Conservation (phyloP, 1,284 basidiomycete species). For the Moesziomyces sp. region DNA sequence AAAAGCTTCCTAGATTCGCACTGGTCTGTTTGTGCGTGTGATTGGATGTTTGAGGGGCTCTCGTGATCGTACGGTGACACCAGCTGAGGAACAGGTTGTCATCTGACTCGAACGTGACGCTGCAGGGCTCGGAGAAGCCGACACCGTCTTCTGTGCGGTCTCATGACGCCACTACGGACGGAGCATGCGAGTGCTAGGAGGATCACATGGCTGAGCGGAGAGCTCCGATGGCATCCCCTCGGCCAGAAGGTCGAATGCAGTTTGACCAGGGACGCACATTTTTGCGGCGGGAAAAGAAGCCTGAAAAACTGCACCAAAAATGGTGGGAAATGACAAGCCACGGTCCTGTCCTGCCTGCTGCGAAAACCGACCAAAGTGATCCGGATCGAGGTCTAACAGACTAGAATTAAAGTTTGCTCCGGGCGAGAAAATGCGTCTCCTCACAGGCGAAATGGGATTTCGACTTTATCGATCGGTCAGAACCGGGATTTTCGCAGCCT, state of each 20-base stretch:
- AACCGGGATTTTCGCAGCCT: conserved; percentile 21
- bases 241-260: background rate
- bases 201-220: conserved; percentile 1
- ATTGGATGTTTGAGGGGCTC: background rate
- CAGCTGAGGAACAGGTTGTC: conserved; percentile 1
- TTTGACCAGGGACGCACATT: too few relatives aligned
- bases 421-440: background rate
- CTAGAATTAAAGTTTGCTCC: too few relatives aligned
- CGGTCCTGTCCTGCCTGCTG: too few relatives aligned
- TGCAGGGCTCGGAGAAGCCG: background rate
- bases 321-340: too few relatives aligned
- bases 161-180: background rate
- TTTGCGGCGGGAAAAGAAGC: background rate
- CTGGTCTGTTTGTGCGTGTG: background rate
- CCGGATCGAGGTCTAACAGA: too few relatives aligned
- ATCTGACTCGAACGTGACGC: conserved; percentile 2
- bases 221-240: background rate
- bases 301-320: background rate
- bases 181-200: background rate
- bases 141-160: background rate
- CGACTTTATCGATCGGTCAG: conserved; percentile 44
- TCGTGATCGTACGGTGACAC: too few relatives aligned
- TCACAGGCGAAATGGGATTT: too few relatives aligned
- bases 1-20: background rate
- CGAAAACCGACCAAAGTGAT: too few relatives aligned